Evolutionary conservation across 345 rosid genomes (phyloP), one percentile per base, ranked within the genome.

Genomic region (Ceriops tagal): DNA sequence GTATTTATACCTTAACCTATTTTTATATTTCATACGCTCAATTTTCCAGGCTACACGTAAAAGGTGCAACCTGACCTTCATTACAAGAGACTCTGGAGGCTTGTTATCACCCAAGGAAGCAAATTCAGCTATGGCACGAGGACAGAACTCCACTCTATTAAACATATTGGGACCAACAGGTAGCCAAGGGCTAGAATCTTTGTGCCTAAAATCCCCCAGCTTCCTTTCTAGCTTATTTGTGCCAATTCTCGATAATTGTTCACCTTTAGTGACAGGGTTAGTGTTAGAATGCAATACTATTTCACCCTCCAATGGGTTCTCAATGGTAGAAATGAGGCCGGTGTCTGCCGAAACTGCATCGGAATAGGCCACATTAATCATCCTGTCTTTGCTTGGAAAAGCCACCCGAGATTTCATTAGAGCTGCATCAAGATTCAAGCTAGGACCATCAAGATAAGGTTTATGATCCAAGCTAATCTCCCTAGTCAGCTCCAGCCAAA

Each of bases 31-130:
- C 46, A 0, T 22, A 5, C 31, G 58, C 53, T 74, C 73, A 31
- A 74, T 74, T 51, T 47, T 68, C 78, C 78, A 74, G 39, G 69
- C 61, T 35, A 74, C 19, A 21, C 11, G 28, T 7, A 31, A 10
- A 11, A 74, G 72, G 7, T 74, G 78, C 58, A 58, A 57, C 65
- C 78, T 62, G 22, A 58, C 65, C 8, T 20, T 30, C 5, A 34
- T 5, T 3, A 52, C 65, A 34, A 63, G 73, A 63, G 58, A 3
- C 53, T 62, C 55, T 10, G 65, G 26, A n/a, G 76, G 71, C 43
- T 46, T 43, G 16, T 61, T 67, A 31, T 57, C 46, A 2, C 28
- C 2, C 28, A 56, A 24, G 3, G 47, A 31, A 7, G 56, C 67
- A 35, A 55, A 62, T 11, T 69, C 49, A 0, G 53, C 28, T 5